These are phyloP conservation scores for Ophiostoma australiae DNA, from an alignment of 2,329 filamentous ascomycete species.

Conservation along the genomic window DNA sequence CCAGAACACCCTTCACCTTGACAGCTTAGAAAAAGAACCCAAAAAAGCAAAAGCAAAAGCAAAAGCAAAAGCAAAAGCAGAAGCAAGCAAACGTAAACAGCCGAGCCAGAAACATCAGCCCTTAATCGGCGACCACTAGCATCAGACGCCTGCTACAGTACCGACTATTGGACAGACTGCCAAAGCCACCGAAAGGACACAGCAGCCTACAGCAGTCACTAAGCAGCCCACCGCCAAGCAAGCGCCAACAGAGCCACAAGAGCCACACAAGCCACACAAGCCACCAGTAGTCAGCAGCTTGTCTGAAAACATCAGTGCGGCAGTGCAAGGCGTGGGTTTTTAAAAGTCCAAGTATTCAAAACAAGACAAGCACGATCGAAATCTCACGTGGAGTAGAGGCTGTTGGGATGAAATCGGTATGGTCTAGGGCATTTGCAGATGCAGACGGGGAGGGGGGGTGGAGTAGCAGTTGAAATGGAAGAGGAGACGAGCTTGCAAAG, in stretches of 20 bases:
- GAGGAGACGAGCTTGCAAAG: background rate
- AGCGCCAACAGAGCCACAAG: too few species aligned
- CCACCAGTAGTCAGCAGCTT: background rate
- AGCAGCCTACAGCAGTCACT: too few species aligned
- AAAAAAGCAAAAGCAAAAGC: background rate
- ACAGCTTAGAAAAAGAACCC: background rate
- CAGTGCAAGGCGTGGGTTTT: background rate
- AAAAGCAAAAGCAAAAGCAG: too few species aligned
- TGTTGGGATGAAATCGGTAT: conserved; percentile 1
- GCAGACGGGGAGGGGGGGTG: conserved; percentile 1
- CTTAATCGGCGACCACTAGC: too few species aligned
- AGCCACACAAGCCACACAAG: background rate
- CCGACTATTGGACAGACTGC: too few species aligned
- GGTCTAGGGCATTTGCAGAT: conserved; percentile 8
- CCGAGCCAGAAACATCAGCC: background rate
- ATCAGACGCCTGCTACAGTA: too few species aligned
- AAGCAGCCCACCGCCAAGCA: too few species aligned
- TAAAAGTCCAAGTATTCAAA: background rate
- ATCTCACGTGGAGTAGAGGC: conserved; percentile 10
- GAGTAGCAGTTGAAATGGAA: background rate
- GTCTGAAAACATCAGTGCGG: background rate
- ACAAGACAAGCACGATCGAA: background rate
- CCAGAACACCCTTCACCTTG: background rate
- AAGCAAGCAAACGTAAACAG: background rate
- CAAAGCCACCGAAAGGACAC: too few species aligned